Percentiles rank a stretch among this genome's conserved stretches.
Conservation (phyloP, 306 rosid genomes). For the Biancaea sappan region DNA sequence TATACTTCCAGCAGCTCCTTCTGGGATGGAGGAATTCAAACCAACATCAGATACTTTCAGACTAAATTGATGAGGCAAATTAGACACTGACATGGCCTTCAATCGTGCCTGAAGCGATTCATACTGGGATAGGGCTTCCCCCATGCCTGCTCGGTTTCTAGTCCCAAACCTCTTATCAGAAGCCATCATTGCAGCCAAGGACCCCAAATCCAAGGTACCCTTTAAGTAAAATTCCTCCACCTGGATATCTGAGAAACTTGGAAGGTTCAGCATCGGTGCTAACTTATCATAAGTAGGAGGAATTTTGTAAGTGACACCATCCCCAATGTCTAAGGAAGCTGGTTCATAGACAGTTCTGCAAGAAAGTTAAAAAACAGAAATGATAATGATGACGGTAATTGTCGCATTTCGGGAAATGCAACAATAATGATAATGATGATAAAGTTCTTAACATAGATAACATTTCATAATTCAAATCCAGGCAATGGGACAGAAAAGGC, state of each 20-base stretch:
- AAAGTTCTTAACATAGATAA: constrained; percentile 12
- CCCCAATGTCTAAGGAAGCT: constrained; percentile 84
- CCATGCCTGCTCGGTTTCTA: constrained; percentile 79
- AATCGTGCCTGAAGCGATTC: constrained; percentile 90
- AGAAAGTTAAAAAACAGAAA: constrained; percentile 23
- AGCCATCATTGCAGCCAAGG: constrained; percentile 90
- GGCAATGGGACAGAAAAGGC: constrained; percentile 36
- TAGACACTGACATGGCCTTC: constrained; percentile 62
- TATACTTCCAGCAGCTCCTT: constrained; percentile 98
- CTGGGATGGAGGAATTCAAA: constrained; percentile 83
- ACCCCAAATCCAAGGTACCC: constrained; percentile 96
- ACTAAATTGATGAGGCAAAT: constrained; percentile 67
- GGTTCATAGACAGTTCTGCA: constrained; percentile 84
- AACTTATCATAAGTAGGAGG: constrained; percentile 91
- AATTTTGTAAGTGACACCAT: constrained; percentile 80
- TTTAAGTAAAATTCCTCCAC: constrained; percentile 87
- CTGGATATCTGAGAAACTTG: constrained; percentile 78
- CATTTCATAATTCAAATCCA: constrained; percentile 3
- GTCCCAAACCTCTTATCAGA: constrained; percentile 67
- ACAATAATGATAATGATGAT: neutral
- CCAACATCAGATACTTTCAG: constrained; percentile 74
- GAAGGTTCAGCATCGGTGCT: constrained; percentile 68
- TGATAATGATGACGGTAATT: constrained; percentile 2
- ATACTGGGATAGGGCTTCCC: constrained; percentile 66
- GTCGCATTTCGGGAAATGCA: no score